Evolutionary conservation across 768 basidiomycete genomes (phyloP), one percentile per base, ranked within the genome.

Genomic region (Lentinus brumalis): DNA sequence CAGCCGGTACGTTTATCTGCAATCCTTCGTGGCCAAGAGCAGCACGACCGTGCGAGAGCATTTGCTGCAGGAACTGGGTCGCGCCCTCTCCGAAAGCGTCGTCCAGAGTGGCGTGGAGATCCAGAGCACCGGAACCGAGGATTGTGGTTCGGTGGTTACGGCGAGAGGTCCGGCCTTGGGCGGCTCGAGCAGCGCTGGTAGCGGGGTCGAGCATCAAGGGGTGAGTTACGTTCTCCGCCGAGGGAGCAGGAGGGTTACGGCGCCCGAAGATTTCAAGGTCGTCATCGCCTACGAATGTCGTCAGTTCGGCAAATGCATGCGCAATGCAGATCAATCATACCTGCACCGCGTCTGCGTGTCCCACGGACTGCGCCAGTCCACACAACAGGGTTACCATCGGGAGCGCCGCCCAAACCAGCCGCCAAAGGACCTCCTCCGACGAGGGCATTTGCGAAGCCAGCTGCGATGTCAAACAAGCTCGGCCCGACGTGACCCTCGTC

Each of bases 71-170:
- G 30, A 95, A 78, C 67, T 95, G 93, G 16, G 89, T 81, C 8
- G 91, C 91, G 29, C 91, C 89, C 10, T 86, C 86, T 0, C 92
- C 91, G 56, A 96, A 85, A 56, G 94, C 84, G 60, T 89, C 86
- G 61, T 94, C 89, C 45, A 97, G 73, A 72, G 61, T 66, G 73
- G 40, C 4, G 10, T 49, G 46, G 10, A 49, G 21, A 21, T 49
- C 46, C 1, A 63, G 54, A 5, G 40, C 32, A 50, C 76, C 81
- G 53, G 66, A 69, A 15, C 81, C 77, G 47, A 83, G 74, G 50
- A 84, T 78, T 58, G 66, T 61, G 38, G 35, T 35, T 35, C 88
- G 82, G 45, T 86, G 85, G 1, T 82, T 72, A 47, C 86, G 83
- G 51, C 88, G 84, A 10, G 81, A 65, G 53, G 75, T 72, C 57